Conservation (phyloP, 441 rosid species). For the Pelargonium australe region DNA sequence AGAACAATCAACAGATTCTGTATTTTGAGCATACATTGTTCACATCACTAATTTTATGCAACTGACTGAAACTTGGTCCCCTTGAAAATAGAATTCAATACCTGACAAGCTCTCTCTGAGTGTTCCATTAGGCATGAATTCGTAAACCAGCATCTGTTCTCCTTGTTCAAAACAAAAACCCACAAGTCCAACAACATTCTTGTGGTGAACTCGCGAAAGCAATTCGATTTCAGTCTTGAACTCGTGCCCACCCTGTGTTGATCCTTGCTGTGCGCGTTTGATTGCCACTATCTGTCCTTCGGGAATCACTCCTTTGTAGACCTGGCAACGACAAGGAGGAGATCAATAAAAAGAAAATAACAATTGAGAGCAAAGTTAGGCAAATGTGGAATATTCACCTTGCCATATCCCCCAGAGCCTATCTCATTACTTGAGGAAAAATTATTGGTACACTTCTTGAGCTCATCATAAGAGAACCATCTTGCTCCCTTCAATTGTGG, state of each 20-base stretch:
- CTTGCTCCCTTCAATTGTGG: slow-evolving; percentile 94
- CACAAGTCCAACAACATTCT: slow-evolving; percentile 80
- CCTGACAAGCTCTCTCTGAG: slow-evolving; percentile 75
- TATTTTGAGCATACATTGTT: neutral
- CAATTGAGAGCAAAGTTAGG: neutral
- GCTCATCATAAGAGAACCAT: slow-evolving; percentile 92
- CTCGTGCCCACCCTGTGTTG: slow-evolving; percentile 89
- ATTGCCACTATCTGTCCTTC: slow-evolving; percentile 81
- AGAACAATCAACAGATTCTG: no score
- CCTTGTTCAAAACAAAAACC: slow-evolving; percentile 96
- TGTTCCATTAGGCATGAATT: slow-evolving; percentile 84
- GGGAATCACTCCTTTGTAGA: slow-evolving; percentile 72
- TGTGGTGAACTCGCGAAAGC: slow-evolving; percentile 96
- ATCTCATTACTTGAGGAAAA: slow-evolving; percentile 67
- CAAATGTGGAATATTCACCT: slow-evolving; percentile 32
- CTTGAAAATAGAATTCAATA: slow-evolving; percentile 13
- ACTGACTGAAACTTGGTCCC: neutral
- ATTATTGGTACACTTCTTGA: slow-evolving; percentile 65
- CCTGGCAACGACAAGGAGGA: slow-evolving; percentile 34
- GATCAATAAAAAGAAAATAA: neutral
- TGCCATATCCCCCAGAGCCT: slow-evolving; percentile 95
- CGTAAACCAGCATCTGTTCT: slow-evolving; percentile 91
- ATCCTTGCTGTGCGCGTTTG: slow-evolving; percentile 89
- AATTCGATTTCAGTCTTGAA: slow-evolving; percentile 96
- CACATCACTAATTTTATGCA: neutral